Percentiles rank a stretch among this genome's conserved stretches.
Conservation (phyloP, 805 yeast species). For the Metschnikowia colocasiae region DNA sequence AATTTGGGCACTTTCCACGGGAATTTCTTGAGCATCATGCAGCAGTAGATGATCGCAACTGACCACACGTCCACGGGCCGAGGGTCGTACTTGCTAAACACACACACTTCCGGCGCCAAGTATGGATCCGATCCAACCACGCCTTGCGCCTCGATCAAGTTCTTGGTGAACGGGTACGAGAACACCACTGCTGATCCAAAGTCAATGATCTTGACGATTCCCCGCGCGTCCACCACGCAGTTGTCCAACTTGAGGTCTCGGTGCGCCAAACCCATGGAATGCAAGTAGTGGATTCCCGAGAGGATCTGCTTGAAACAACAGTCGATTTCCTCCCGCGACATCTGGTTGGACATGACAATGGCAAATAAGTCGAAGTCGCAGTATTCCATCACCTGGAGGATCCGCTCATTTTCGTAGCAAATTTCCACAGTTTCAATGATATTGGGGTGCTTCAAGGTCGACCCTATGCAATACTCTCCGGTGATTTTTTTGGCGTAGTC, state of each 20-base stretch:
- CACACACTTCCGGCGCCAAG: constrained; percentile 88
- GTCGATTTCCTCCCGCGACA: constrained; percentile 72
- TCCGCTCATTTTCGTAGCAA: constrained; percentile 80
- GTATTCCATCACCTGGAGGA: constrained; percentile 90
- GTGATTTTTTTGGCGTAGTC: constrained; percentile 92
- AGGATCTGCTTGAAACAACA: constrained; percentile 89
- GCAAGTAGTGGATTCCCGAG: constrained; percentile 77
- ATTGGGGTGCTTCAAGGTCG: constrained; percentile 84
- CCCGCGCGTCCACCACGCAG: constrained; percentile 79
- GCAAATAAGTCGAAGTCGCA: constrained; percentile 92
- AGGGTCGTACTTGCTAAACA: constrained; percentile 80
- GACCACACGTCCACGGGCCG: constrained; percentile 95
- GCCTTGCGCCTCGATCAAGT: constrained; percentile 72
- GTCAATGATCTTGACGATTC: constrained; percentile 86
- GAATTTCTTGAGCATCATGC: constrained; percentile 87
- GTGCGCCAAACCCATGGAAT: constrained; percentile 82
- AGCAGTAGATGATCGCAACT: constrained; percentile 82
- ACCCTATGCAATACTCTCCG: constrained; percentile 91
- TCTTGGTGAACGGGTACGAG: constrained; percentile 77
- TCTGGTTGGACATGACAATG: constrained; percentile 88
- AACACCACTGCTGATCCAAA: constrained; percentile 93
- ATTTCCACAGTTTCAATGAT: constrained; percentile 89
- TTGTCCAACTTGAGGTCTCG: constrained; percentile 90
- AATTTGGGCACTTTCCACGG: constrained; percentile 92
- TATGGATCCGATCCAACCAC: constrained; percentile 88